phyloP scores from a whole-genome alignment of 495 filamentous ascomycete genomes.

The Aspergillus kassunensis region DNA sequence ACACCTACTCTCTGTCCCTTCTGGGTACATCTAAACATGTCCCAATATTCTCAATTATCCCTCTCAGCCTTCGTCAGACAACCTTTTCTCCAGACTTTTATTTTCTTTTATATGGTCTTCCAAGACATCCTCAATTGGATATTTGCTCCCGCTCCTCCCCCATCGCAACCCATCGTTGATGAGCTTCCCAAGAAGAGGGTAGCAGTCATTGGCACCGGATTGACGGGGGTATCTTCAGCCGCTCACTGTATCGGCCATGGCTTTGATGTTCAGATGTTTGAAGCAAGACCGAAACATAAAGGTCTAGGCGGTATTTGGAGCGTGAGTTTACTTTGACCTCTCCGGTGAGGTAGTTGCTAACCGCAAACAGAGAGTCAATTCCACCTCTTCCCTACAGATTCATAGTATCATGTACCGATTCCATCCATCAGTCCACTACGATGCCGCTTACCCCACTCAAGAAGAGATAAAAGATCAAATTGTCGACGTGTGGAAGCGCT shows the following conservation, averaged over 20 bases:
- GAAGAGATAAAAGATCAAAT: conserved; percentile 70
- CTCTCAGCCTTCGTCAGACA: conserved; percentile 23
- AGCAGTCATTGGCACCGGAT: conserved; percentile 77
- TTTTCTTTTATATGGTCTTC: conserved; percentile 60
- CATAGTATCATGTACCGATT: conserved; percentile 88
- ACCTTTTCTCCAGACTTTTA: conserved; percentile 40
- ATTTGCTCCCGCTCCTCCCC: conserved; percentile 66
- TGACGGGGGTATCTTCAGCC: conserved; percentile 78
- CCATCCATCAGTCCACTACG: conserved; percentile 72
- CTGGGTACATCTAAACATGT: conserved; percentile 1
- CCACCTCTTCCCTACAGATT: conserved; percentile 76
- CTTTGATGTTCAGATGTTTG: conserved; percentile 77
- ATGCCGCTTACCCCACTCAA: conserved; percentile 69
- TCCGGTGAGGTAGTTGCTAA: not conserved
- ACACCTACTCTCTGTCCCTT: too few relatives aligned
- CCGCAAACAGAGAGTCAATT: conserved; percentile 63
- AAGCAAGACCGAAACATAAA: conserved; percentile 56
- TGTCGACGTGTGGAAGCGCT: conserved; percentile 67
- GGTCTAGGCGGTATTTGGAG: conserved; percentile 81
- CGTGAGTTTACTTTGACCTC: conserved; percentile 39
- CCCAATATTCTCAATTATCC: not conserved
- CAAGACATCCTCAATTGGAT: conserved; percentile 64
- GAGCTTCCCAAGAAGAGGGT: conserved; percentile 54
- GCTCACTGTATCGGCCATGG: conserved; percentile 85
- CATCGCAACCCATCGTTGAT: conserved; percentile 45